Evolutionary conservation across 306 rosid species (phyloP).

Genomic region (Vigna angularis): DNA sequence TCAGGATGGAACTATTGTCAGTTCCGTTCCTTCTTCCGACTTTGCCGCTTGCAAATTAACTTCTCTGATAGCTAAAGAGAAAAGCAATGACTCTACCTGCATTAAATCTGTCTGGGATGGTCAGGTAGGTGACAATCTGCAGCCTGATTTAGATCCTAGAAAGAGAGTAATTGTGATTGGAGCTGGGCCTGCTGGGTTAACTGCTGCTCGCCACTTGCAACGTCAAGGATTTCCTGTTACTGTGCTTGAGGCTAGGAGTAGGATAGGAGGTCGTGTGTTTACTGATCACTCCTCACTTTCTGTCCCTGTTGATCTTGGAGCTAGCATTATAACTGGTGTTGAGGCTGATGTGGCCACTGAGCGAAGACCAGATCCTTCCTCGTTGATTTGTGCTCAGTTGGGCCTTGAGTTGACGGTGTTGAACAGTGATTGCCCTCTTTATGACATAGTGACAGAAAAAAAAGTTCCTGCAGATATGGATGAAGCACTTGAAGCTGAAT

Average conservation of each 20-base stretch:
- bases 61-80: constrained; percentile 52
- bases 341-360: constrained; percentile 99
- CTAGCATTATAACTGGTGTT: constrained; percentile 99
- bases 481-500: constrained; percentile 95
- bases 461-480: constrained; percentile 94
- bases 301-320: constrained; percentile 99
- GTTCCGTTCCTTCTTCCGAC: constrained; percentile 51
- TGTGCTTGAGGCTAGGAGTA: constrained; percentile 89
- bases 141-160: constrained; percentile 55
- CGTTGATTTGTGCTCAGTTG: constrained; percentile 94
- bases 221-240: constrained; percentile 91
- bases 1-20: constrained; percentile 49
- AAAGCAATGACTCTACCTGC: constrained; percentile 48
- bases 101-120: constrained; percentile 51
- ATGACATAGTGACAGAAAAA: constrained; percentile 78
- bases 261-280: constrained; percentile 95
- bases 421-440: constrained; percentile 97
- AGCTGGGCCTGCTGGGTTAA: constrained; percentile 99
- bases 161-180: constrained; percentile 88
- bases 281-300: constrained; percentile 91
- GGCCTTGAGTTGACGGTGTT: constrained; percentile 92
- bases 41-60: constrained; percentile 50
- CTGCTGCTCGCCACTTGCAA: constrained; percentile 95
- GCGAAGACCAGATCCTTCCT: constrained; percentile 99
- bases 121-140: constrained; percentile 48